These are phyloP conservation scores for Heterobasidion irregulare DNA, from an alignment of 1,284 basidiomycete species.

Conservation along the genomic window DNA sequence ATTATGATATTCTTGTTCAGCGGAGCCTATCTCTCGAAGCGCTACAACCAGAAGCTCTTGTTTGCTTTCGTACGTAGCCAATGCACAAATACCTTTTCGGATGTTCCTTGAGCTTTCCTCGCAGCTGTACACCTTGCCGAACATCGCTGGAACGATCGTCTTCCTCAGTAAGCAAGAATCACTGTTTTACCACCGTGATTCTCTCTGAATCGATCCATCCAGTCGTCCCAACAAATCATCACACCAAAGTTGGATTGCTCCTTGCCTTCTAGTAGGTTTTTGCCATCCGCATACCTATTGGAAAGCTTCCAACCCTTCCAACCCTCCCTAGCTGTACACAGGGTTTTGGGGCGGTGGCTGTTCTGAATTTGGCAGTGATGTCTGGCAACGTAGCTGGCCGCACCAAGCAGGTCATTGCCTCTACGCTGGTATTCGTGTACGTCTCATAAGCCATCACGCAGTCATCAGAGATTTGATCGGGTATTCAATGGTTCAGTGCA, in stretches of 20 bases:
- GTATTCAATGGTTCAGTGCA: constrained; percentile 19
- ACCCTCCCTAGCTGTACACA: constrained; percentile 28
- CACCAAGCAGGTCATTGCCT: constrained; percentile 39
- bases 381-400: constrained; percentile 38
- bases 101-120: not conserved
- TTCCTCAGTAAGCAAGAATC: constrained; percentile 27
- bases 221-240: constrained; percentile 30
- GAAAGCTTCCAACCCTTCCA: not conserved
- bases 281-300: not conserved
- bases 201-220: not conserved
- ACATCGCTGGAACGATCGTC: constrained; percentile 39
- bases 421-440: constrained; percentile 35
- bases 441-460: not conserved
- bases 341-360: constrained; percentile 23
- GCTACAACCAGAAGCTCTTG: constrained; percentile 30
- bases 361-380: constrained; percentile 33
- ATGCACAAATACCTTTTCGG: not conserved
- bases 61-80: constrained; percentile 30
- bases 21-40: constrained; percentile 34
- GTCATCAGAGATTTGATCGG: not conserved
- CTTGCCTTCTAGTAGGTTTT: constrained; percentile 38
- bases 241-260: constrained; percentile 38
- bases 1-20: constrained; percentile 41
- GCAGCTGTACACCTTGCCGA: constrained; percentile 38
- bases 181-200: not conserved